Evolutionary conservation across 2,329 filamentous ascomycete genomes (phyloP), one percentile per base, ranked within the genome.

Genomic region (Ophiostoma ulmi): DNA sequence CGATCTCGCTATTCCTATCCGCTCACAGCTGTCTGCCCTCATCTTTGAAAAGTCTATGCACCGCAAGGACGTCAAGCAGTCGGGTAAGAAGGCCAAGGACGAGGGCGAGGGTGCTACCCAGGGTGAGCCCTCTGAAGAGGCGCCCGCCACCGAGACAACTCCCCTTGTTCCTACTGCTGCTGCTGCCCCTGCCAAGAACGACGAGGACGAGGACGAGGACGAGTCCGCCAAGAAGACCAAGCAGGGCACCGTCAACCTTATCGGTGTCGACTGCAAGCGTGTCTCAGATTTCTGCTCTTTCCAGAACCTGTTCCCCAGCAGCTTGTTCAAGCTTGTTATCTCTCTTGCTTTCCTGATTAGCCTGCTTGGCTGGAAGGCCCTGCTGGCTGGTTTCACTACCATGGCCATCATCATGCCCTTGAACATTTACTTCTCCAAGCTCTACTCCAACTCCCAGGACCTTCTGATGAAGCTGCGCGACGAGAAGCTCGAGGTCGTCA

Each of bases 41-140:
- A 86, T 94, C 20, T 94, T 94, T 75, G 86, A 89, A 72, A 95
- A 95, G 78, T 86, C 90, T 0, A 87, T 93, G 83, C 85, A 89
- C 63, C 86, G 89, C 67, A 94, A 94, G 77, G 91, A 94, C 77
- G 87, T 91, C 58, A 92, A 93, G 77, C 85, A 87, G 13, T 83
- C 86, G 5, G 82, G 81, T 48, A 88, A 85, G 75, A 75, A 78
- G 11, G 77, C 81, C 67, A 80, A 81, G 44, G 76, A 79, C 5
- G 36, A 72, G 75, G 22, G 77, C 36, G 76, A 77, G 10, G 36
- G 72, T 7, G 75, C 77, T 2, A 76, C 78, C 11, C 63, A 65
- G 5, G 69, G 67, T 13, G 38, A 39, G 8, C 35, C 68, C 64
- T 48, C 44, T 17, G 44, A 48, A 48, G 70, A 67, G 35, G 68